Percentiles rank a stretch among this genome's conserved stretches.
Conservation (phyloP, 768 basidiomycete genomes). For the Kwoniella bestiolae region DNA sequence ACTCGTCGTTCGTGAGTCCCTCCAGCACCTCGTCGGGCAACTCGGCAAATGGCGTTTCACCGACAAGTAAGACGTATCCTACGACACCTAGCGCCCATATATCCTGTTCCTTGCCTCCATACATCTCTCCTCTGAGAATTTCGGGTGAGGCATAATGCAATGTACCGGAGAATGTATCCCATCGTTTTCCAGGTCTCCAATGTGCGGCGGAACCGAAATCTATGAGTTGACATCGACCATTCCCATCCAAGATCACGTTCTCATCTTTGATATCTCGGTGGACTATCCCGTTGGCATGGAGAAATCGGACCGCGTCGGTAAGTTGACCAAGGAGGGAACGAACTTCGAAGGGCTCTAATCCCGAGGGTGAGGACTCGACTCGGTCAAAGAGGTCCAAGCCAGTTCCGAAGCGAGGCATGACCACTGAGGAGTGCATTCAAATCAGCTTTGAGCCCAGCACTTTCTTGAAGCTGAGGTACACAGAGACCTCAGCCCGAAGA, state of each 20-base stretch:
- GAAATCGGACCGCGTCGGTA: constrained; percentile 82
- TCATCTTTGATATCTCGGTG: constrained; percentile 99
- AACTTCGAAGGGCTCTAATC: constrained; percentile 73
- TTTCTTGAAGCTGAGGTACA: no score
- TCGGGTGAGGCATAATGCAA: constrained; percentile 93
- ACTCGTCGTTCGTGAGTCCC: constrained; percentile 63
- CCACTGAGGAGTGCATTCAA: constrained; percentile 59
- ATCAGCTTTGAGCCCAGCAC: background rate
- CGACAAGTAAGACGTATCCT: constrained; percentile 82
- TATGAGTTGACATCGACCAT: constrained; percentile 85
- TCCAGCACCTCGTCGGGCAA: constrained; percentile 80
- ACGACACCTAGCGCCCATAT: constrained; percentile 99
- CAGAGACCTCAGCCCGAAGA: no score
- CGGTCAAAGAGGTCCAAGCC: constrained; percentile 85
- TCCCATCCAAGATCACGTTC: constrained; percentile 67
- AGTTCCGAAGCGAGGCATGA: constrained; percentile 72
- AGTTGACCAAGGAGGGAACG: constrained; percentile 90
- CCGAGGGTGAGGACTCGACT: constrained; percentile 85
- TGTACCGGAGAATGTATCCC: constrained; percentile 61
- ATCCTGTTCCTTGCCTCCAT: constrained; percentile 95
- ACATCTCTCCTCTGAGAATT: constrained; percentile 90
- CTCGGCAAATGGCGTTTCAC: constrained; percentile 55
- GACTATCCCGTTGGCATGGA: constrained; percentile 91
- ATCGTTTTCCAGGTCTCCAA: constrained; percentile 59
- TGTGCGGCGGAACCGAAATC: constrained; percentile 83